A percentile compares a stretch with the other conserved stretches of the same genome.
phyloP scores from a whole-genome alignment of 306 rosid genomes.

The Sechiopsis laciniata region DNA sequence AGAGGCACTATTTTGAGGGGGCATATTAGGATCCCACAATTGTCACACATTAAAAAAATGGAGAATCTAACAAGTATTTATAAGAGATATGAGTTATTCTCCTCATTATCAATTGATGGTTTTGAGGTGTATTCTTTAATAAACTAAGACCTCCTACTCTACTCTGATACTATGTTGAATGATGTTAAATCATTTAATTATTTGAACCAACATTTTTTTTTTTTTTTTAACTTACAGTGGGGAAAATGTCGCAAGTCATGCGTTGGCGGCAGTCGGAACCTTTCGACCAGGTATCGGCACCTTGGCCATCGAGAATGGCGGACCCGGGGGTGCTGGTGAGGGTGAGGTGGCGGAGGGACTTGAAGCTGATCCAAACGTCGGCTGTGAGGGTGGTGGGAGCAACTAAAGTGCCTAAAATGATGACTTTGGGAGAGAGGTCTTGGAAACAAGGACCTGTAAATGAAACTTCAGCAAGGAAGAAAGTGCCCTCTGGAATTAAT shows the following conservation, averaged over 20 bases:
- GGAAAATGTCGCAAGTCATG: neutral
- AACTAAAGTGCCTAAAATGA: slow-evolving; percentile 11
- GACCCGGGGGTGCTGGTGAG: neutral
- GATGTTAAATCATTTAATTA: too few species aligned
- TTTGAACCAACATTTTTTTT: too few species aligned
- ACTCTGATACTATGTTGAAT: too few species aligned
- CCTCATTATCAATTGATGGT: too few species aligned
- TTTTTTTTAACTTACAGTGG: neutral
- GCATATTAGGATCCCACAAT: too few species aligned
- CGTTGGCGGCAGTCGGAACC: neutral
- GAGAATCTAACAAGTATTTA: too few species aligned
- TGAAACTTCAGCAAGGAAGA: neutral
- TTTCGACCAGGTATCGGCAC: slow-evolving; percentile 1
- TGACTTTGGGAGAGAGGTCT: slow-evolving; percentile 8
- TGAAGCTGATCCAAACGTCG: slow-evolving; percentile 11
- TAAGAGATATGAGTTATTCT: too few species aligned
- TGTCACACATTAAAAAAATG: too few species aligned
- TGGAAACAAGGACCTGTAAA: slow-evolving; percentile 15
- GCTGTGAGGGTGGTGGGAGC: slow-evolving; percentile 9
- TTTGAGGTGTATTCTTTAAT: too few species aligned
- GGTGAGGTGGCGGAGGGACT: neutral
- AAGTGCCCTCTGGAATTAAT: slow-evolving; percentile 5
- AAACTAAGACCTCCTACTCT: too few species aligned
- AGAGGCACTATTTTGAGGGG: too few species aligned
- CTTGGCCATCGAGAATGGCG: neutral